Conservation (phyloP, 306 rosid genomes). For the Cucurbita maxima region DNA sequence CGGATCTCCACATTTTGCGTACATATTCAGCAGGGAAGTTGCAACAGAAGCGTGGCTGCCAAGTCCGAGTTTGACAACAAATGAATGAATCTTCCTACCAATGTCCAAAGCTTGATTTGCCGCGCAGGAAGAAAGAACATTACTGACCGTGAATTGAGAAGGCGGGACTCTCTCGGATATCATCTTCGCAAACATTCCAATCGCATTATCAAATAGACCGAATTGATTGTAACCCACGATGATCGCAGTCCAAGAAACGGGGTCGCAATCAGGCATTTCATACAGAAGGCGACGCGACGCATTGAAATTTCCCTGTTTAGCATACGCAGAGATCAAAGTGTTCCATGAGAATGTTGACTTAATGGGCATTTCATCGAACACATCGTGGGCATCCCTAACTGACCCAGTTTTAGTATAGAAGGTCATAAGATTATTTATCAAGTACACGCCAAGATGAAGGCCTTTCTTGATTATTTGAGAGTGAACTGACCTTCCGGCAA, state of each 20-base stretch:
- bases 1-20: slow-evolving; percentile 59
- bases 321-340: slow-evolving; percentile 50
- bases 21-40: slow-evolving; percentile 78
- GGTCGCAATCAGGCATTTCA: slow-evolving; percentile 60
- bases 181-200: slow-evolving; percentile 42
- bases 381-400: slow-evolving; percentile 26
- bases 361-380: slow-evolving; percentile 60
- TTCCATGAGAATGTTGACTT: slow-evolving; percentile 55
- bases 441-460: slow-evolving; percentile 37
- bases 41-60: slow-evolving; percentile 41
- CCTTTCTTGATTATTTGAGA: slow-evolving; percentile 57
- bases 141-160: slow-evolving; percentile 50
- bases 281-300: slow-evolving; percentile 31
- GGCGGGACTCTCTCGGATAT: slow-evolving; percentile 30
- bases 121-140: slow-evolving; percentile 59
- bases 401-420: slow-evolving; percentile 39
- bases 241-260: slow-evolving; percentile 76
- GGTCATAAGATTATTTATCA: slow-evolving; percentile 57
- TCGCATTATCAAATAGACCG: slow-evolving; percentile 35
- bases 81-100: slow-evolving; percentile 62
- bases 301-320: slow-evolving; percentile 47
- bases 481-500: slow-evolving; percentile 41
- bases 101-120: slow-evolving; percentile 32
- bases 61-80: slow-evolving; percentile 46
- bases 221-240: slow-evolving; percentile 55